phyloP scores from a whole-genome alignment of 2,329 filamentous ascomycete species.

The Penicillium sclerotiorum region DNA sequence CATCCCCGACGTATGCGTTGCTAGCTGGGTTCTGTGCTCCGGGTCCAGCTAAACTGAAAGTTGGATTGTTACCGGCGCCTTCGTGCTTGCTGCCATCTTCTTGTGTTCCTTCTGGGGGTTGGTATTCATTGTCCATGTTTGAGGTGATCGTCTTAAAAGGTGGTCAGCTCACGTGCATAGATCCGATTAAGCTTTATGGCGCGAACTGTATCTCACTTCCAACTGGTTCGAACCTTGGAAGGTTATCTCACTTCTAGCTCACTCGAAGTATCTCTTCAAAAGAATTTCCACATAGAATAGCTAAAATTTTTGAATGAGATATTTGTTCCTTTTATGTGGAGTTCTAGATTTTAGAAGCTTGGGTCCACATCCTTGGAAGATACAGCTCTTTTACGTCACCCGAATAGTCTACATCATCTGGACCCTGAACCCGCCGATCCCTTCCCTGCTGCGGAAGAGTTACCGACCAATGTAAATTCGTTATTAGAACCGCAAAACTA shows the following conservation, averaged over 20 bases:
- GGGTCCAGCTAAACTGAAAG: slow-evolving; percentile 15
- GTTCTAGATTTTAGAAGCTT: neutral
- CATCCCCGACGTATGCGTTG: slow-evolving; percentile 9
- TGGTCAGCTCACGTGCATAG: neutral
- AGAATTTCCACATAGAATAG: too few species aligned
- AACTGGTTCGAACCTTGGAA: too few species aligned
- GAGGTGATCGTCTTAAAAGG: neutral
- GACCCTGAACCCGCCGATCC: neutral
- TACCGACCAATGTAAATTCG: neutral
- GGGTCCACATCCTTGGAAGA: slow-evolving; percentile 4
- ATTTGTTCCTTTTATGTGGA: slow-evolving; percentile 11
- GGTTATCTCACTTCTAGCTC: too few species aligned
- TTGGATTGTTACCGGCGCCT: slow-evolving; percentile 11
- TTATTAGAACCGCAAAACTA: neutral
- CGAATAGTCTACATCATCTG: slow-evolving; percentile 5
- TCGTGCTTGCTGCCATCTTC: slow-evolving; percentile 16
- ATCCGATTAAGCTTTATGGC: neutral
- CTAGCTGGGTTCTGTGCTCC: slow-evolving; percentile 14
- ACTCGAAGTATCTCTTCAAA: too few species aligned
- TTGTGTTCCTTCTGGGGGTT: slow-evolving; percentile 9
- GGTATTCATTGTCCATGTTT: slow-evolving; percentile 2
- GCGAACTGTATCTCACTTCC: too few species aligned
- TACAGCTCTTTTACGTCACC: slow-evolving; percentile 5
- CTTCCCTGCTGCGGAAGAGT: neutral
- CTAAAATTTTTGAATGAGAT: too few species aligned